Evolutionary conservation across 306 rosid genomes (phyloP).

Genomic region (Mucuna pruriens): DNA sequence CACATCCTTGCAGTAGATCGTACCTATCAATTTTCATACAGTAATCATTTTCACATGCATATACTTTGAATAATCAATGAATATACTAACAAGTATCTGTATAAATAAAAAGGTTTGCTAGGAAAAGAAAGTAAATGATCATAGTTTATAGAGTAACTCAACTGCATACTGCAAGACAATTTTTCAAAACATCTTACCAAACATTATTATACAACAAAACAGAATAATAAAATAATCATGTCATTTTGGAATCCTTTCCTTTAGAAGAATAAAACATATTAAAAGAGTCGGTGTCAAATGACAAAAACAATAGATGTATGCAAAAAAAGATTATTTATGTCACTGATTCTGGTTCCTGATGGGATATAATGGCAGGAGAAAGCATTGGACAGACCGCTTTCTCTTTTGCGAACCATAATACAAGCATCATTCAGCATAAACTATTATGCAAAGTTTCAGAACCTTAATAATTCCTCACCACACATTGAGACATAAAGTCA

Average conservation of each 20-base stretch:
- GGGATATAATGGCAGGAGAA: background rate
- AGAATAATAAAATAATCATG: slow-evolving; percentile 23
- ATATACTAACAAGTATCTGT: slow-evolving; percentile 1
- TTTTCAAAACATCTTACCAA: slow-evolving; percentile 28
- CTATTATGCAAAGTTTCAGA: slow-evolving; percentile 7
- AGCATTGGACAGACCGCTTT: background rate
- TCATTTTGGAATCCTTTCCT: slow-evolving; percentile 4
- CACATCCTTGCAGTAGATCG: slow-evolving; percentile 96
- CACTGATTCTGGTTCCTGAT: background rate
- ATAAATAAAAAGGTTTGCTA: slow-evolving; percentile 10
- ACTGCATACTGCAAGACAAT: background rate
- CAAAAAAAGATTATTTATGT: background rate
- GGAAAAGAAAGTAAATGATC: background rate
- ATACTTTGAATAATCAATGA: slow-evolving; percentile 17
- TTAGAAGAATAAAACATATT: slow-evolving; percentile 24
- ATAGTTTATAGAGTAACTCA: slow-evolving; percentile 4
- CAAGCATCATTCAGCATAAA: slow-evolving; percentile 12
- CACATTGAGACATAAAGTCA: background rate
- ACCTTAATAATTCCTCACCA: slow-evolving; percentile 5
- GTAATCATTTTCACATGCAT: slow-evolving; percentile 18
- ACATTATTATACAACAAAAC: slow-evolving; percentile 12
- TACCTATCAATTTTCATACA: slow-evolving; percentile 67
- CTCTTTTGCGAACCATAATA: background rate
- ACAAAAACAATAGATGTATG: slow-evolving; percentile 16
- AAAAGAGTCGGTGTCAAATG: background rate